Evolutionary conservation across 257 asterid genomes (phyloP), one percentile per base, ranked within the genome.

Genomic region (Rhazya stricta): DNA sequence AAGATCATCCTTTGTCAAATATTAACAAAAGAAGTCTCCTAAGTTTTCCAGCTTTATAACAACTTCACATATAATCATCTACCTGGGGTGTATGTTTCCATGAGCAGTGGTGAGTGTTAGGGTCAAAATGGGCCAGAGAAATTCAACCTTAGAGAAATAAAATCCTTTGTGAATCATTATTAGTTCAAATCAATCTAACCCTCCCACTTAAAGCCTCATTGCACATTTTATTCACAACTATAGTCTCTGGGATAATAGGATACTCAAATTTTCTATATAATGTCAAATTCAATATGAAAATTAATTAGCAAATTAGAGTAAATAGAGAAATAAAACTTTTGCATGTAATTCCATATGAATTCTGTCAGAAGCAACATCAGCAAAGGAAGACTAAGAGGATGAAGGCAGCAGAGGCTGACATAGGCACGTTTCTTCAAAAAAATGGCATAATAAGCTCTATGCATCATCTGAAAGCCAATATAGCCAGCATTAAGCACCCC

Each of bases 401-500:
- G 36, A 45, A 61, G 60, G 45, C 30, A 41, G 62, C 1, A 9
- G 51, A 62, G 21, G 87, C 98, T 88, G 79, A 94, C 98, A 81
- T 39, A 81, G 75, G 87, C 69, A 79, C 43, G 74, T 70, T 80
- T 87, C 80, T 81, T 80, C 29, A 79, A 75, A 71, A 78, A 79
- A 72, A 88, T 81, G 66, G 89, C 85, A 68, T 85, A 71, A 73
- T 87, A 85, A 74, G 85, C 84, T 77, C 54, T 86, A 74, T 84
- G 96, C 95, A 92, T 86, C 56, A 88, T 79, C 74, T 80, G 88
- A 85, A 80, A 92, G 76, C 97, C 86, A 57, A 92, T 81, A 80
- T 92, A 94, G 72, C 98, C 97, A 0, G 94, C 98, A 76, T 87
- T 90, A 81, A 94, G 92, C 82, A 89, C 84, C 83, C 99, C 98